Evolutionary conservation across 2,329 filamentous ascomycete species (phyloP).

Genomic region (Beauveria asiatica): DNA sequence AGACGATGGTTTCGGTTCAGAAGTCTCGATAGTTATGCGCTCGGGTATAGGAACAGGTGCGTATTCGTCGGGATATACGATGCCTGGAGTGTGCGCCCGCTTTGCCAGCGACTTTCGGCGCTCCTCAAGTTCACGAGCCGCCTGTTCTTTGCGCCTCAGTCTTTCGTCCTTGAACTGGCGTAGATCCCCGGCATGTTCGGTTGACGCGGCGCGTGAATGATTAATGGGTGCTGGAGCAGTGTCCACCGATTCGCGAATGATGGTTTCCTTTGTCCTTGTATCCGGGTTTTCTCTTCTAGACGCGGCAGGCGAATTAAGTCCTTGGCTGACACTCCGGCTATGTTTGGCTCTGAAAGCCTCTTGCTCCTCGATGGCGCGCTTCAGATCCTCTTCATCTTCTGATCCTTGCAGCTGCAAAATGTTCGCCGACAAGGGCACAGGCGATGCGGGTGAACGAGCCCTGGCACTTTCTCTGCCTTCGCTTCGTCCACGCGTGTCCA

Average conservation of each 20-base stretch:
- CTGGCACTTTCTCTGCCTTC: conserved; percentile 49
- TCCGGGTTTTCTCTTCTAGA: conserved; percentile 30
- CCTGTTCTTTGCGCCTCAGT: conserved; percentile 61
- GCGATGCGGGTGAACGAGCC: conserved; percentile 68
- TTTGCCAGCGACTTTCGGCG: conserved; percentile 75
- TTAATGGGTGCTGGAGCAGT: conserved; percentile 21
- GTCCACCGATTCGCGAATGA: conserved; percentile 23
- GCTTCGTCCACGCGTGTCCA: conserved; percentile 55
- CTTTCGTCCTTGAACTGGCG: conserved; percentile 50
- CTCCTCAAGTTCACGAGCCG: conserved; percentile 80
- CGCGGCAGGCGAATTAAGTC: conserved; percentile 27
- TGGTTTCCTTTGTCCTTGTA: conserved; percentile 25
- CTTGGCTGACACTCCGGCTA: conserved; percentile 41
- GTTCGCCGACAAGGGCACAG: conserved; percentile 61
- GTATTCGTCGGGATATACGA: conserved; percentile 62
- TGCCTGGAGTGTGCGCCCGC: conserved; percentile 68
- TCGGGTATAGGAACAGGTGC: conserved; percentile 14
- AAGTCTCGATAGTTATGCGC: conserved; percentile 31
- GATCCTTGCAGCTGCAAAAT: conserved; percentile 33
- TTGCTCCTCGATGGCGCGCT: conserved; percentile 42
- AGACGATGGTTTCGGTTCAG: conserved; percentile 31
- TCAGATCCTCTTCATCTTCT: conserved; percentile 58
- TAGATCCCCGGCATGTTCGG: conserved; percentile 45
- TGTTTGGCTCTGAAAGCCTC: conserved; percentile 49
- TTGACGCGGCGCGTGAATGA: conserved; percentile 30